A percentile compares a stretch with the other conserved stretches of the same genome.
Conservation (phyloP, 495 filamentous ascomycete species). For the Podospora australis region DNA sequence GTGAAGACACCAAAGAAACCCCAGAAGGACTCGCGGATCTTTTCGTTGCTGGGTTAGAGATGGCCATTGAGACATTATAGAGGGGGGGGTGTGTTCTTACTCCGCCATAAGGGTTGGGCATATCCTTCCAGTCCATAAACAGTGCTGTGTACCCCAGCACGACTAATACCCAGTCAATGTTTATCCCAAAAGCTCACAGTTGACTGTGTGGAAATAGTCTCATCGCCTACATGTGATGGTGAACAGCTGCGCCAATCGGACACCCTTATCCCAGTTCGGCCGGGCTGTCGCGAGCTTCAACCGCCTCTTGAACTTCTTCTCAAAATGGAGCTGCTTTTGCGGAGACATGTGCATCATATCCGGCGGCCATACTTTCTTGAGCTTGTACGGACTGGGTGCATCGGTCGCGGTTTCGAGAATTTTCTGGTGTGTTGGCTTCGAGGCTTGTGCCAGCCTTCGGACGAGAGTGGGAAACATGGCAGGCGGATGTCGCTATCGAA, state of each 20-base stretch:
- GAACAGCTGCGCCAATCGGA: slow-evolving; percentile 63
- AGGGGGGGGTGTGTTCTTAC: slow-evolving; percentile 28
- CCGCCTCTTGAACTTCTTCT: slow-evolving; percentile 66
- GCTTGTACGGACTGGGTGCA: slow-evolving; percentile 55
- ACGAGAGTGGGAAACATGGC: slow-evolving; percentile 40
- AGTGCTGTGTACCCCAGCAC: slow-evolving; percentile 66
- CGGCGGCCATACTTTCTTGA: slow-evolving; percentile 88
- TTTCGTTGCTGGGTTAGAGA: background rate
- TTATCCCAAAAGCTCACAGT: background rate
- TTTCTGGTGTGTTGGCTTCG: slow-evolving; percentile 9
- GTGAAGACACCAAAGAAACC: slow-evolving; percentile 22
- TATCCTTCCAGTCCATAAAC: slow-evolving; percentile 68
- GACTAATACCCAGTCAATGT: slow-evolving; percentile 37
- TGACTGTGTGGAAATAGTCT: background rate
- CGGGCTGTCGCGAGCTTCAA: slow-evolving; percentile 64
- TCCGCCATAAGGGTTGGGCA: slow-evolving; percentile 55
- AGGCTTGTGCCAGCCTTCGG: slow-evolving; percentile 30
- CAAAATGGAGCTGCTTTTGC: slow-evolving; percentile 81
- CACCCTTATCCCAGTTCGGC: slow-evolving; percentile 65
- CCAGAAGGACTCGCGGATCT: slow-evolving; percentile 23
- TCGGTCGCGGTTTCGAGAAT: slow-evolving; percentile 3
- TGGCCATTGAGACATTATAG: background rate
- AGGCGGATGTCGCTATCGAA: background rate
- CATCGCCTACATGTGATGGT: slow-evolving; percentile 58
- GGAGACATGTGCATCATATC: slow-evolving; percentile 74